Evolutionary conservation across 495 filamentous ascomycete species (phyloP).

Genomic region (Endocarpon pusillum): DNA sequence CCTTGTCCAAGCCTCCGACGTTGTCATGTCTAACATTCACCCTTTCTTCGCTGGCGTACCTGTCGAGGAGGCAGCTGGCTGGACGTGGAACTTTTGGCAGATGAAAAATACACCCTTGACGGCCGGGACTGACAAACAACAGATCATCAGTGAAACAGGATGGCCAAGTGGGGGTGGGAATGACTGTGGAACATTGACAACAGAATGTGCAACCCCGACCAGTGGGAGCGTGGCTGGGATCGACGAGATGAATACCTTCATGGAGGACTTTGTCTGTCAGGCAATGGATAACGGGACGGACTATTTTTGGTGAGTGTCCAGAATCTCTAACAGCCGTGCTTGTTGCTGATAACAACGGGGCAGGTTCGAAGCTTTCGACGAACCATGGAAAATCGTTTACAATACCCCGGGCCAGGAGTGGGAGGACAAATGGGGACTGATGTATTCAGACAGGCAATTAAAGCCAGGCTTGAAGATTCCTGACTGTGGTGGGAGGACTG

Average conservation of each 20-base stretch:
- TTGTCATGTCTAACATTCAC: slow-evolving; percentile 93
- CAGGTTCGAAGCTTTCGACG: slow-evolving; percentile 85
- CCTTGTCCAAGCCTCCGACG: slow-evolving; percentile 53
- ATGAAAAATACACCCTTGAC: slow-evolving; percentile 42
- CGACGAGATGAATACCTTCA: slow-evolving; percentile 67
- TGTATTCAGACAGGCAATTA: slow-evolving; percentile 73
- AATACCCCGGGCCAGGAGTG: slow-evolving; percentile 56
- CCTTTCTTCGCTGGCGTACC: slow-evolving; percentile 84
- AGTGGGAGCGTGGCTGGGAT: slow-evolving; percentile 61
- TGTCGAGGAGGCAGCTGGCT: slow-evolving; percentile 49
- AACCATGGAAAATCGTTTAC: slow-evolving; percentile 77
- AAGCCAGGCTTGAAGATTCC: slow-evolving; percentile 79
- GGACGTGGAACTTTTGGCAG: slow-evolving; percentile 77
- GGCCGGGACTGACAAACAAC: slow-evolving; percentile 35
- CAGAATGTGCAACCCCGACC: slow-evolving; percentile 31
- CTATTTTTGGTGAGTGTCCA: slow-evolving; percentile 65
- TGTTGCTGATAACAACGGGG: slow-evolving; percentile 3
- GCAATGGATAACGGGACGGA: slow-evolving; percentile 63
- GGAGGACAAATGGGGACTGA: slow-evolving; percentile 93
- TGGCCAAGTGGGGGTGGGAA: slow-evolving; percentile 83
- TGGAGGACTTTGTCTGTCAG: slow-evolving; percentile 74
- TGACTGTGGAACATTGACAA: slow-evolving; percentile 42
- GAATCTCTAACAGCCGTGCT: slow-evolving; percentile 3
- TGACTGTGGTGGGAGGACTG: slow-evolving; percentile 64
- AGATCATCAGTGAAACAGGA: slow-evolving; percentile 76